Conservation (phyloP, 305 asterid genomes). For the Solanum hybrid region DNA sequence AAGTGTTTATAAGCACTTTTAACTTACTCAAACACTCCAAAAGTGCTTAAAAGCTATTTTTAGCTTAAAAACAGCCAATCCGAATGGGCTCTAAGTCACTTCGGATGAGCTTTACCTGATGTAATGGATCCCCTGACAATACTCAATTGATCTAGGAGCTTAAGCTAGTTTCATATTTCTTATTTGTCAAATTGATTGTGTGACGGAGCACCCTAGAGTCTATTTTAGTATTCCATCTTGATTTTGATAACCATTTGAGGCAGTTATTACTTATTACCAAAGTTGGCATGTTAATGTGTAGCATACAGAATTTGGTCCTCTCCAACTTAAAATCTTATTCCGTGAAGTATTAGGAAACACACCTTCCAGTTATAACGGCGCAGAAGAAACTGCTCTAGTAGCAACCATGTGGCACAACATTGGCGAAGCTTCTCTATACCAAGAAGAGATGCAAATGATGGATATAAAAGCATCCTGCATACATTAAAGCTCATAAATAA, state of each 20-base stretch:
- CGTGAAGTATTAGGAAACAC: constrained; percentile 12
- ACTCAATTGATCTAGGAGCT: background rate
- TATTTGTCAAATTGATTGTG: background rate
- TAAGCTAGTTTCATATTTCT: background rate
- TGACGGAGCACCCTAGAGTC: background rate
- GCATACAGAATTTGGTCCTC: constrained; percentile 1
- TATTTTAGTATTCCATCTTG: background rate
- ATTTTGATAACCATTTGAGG: constrained; percentile 4
- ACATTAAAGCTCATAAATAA: background rate
- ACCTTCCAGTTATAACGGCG: constrained; percentile 91
- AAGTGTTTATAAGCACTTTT: background rate
- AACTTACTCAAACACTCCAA: background rate
- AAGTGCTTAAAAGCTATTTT: background rate
- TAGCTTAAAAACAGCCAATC: background rate
- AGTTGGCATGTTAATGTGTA: background rate
- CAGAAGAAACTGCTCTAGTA: constrained; percentile 89
- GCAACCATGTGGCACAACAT: constrained; percentile 91
- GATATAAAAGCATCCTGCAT: constrained; percentile 77
- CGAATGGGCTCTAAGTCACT: background rate
- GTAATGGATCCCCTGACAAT: background rate
- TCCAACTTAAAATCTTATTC: constrained; percentile 3
- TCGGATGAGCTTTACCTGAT: background rate
- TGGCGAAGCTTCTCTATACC: constrained; percentile 98
- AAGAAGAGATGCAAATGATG: constrained; percentile 85
- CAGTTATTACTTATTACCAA: background rate